Base-by-base conservation (phyloP, 2,329 filamentous ascomycete species). In the Aureobasidium namibiae region DNA sequence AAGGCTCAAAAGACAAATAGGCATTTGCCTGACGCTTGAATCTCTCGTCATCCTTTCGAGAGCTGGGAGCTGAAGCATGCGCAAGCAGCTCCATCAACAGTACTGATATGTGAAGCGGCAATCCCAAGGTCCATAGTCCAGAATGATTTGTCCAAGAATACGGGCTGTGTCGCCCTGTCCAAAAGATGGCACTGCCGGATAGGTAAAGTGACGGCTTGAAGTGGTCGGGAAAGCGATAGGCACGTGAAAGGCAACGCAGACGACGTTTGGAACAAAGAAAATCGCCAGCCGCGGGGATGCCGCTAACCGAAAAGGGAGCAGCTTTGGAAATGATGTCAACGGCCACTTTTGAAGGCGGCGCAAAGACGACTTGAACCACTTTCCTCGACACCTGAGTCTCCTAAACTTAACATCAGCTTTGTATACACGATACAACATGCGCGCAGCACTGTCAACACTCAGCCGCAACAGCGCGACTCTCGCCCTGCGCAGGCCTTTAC, bases 1-100 rank as follows among this genome's bases (percentile, higher is more conserved):
- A 39, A 21, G 36, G 14, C 29, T 71, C 64, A 58, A 77, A 76
- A 24, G 64, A 62, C n/a, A 67, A 58, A 65, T 79, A 79, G 11
- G 72, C 71, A 26, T 68, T 63, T 13, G 74, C 74, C 61, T 77
- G 66, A 44, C 69, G 68, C 48, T 67, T 69, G 61, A 72, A 76
- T 4, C 69, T 61, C 38, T 75, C 70, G 67, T 79, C 77, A 61
- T 74, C 71, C 39, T 69, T 67, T 31, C 67, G 69, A 38, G 70
- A 73, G 9, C 73, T 71, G 9, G 75, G 68, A 7, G 76, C 73
- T 60, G 76, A 75, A 41, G 76, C 73, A 64, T 80, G 77, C 34
- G 75, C 73, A 33, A 77, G 69, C 29, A 79, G 68, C 61, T 76
- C 72, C 66, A 74, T 70, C 4, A 42, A 61, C 36, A 24, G 26